Evolutionary conservation across 2,329 filamentous ascomycete genomes (phyloP).

Genomic region (Aspergillus neoniger): DNA sequence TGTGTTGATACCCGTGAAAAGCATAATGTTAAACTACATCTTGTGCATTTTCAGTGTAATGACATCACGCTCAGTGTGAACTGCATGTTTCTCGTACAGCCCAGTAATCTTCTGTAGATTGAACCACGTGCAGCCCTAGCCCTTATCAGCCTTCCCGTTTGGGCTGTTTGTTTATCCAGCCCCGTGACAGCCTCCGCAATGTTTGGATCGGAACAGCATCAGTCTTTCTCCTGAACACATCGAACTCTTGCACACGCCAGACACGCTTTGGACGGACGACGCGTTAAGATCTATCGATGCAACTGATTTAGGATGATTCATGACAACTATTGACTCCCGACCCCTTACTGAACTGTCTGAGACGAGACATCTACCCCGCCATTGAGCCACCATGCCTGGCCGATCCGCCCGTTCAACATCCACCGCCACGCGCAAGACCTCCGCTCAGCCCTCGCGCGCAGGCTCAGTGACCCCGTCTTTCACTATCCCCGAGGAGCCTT

Average conservation of each 20-base stretch:
- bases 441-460: conserved; percentile 76
- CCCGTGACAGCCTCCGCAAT: conserved; percentile 27
- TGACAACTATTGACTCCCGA: conserved; percentile 3
- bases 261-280: neutral
- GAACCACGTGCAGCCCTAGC: conserved; percentile 30
- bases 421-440: conserved; percentile 41
- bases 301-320: conserved; percentile 17
- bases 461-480: conserved; percentile 41
- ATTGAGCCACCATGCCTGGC: conserved; percentile 39
- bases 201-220: conserved; percentile 4
- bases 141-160: conserved; percentile 42
- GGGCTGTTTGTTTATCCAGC: conserved; percentile 43
- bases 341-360: conserved; percentile 10
- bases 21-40: too few relatives aligned
- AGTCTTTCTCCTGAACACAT: neutral
- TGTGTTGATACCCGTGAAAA: too few relatives aligned
- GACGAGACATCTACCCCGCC: conserved; percentile 17
- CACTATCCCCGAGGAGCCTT: conserved; percentile 64
- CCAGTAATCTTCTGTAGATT: neutral
- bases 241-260: neutral
- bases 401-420: conserved; percentile 43
- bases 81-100: neutral
- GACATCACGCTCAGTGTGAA: neutral
- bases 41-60: neutral
- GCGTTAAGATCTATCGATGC: neutral